Evolutionary conservation across 2,329 filamentous ascomycete species (phyloP).

Genomic region (Huntiella decipiens): DNA sequence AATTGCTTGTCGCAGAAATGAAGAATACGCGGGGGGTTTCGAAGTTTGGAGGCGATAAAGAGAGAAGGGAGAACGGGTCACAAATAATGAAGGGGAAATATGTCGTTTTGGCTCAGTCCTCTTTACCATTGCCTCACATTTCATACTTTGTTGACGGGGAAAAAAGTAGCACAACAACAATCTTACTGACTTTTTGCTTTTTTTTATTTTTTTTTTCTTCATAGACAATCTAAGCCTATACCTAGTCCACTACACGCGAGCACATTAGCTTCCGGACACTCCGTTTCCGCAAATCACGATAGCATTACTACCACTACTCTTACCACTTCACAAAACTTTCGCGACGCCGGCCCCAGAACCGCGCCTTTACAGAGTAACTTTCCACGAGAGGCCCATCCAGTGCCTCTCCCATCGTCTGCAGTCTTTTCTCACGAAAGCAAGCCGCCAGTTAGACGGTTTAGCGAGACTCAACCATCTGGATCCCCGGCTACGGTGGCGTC

Average conservation of each 20-base stretch:
- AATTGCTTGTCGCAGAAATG: no score
- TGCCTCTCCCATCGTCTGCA: background rate
- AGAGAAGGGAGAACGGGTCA: no score
- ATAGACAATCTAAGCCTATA: conserved; percentile 5
- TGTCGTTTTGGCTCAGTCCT: background rate
- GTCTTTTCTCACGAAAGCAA: background rate
- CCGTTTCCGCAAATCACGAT: no score
- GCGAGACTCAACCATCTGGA: no score
- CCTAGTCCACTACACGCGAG: conserved; percentile 10
- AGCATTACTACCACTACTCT: background rate
- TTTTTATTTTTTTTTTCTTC: background rate
- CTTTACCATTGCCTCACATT: background rate
- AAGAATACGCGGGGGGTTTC: no score
- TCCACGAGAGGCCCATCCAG: background rate
- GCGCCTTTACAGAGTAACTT: conserved; percentile 5
- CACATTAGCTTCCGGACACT: background rate
- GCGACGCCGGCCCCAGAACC: conserved; percentile 8
- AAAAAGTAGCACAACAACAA: background rate
- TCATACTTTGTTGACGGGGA: background rate
- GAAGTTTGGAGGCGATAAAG: no score
- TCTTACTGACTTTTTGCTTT: background rate
- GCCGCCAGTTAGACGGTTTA: no score
- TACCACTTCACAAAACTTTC: background rate
- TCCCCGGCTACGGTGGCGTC: background rate
- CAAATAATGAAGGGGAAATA: background rate